Percentiles rank a stretch among this genome's conserved stretches.
These are phyloP conservation scores for Aureococcus anophagefferens DNA, from an alignment of 108 stramenopile genomes.

Conservation along the genomic window DNA sequence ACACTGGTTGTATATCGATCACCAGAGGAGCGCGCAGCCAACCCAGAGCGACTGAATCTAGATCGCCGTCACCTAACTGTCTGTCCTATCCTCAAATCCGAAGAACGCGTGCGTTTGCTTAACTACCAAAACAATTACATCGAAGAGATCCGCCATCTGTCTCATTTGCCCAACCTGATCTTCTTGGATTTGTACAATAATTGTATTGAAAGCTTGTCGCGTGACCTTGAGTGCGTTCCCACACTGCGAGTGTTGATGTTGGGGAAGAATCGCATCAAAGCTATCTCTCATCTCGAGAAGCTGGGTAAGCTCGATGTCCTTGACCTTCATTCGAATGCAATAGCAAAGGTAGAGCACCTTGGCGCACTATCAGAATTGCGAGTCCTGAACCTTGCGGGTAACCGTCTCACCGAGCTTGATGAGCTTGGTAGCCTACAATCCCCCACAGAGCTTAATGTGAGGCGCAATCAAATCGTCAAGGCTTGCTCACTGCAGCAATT, in stretches of 20 bases:
- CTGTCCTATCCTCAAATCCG: conserved; percentile 36
- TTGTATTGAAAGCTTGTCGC: conserved; percentile 20
- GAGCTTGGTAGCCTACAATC: conserved; percentile 24
- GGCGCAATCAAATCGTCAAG: conserved; percentile 25
- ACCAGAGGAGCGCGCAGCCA: not conserved
- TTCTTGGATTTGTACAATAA: conserved; percentile 49
- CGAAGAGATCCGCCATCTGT: conserved; percentile 22
- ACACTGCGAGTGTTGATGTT: conserved; percentile 41
- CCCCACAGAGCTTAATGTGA: conserved; percentile 44
- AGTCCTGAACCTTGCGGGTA: conserved; percentile 45
- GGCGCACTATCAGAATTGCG: conserved; percentile 26
- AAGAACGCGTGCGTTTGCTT: conserved; percentile 32
- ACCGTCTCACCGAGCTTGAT: conserved; percentile 17
- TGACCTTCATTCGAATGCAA: conserved; percentile 43
- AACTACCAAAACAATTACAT: conserved; percentile 49
- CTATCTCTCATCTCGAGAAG: conserved; percentile 28
- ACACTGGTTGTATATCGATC: not conserved
- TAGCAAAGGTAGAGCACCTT: conserved; percentile 26
- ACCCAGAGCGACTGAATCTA: not conserved
- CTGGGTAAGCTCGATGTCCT: conserved; percentile 39
- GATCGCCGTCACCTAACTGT: conserved; percentile 22
- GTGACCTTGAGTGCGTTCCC: conserved; percentile 19
- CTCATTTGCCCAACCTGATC: conserved; percentile 33
- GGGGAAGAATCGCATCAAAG: conserved; percentile 35
- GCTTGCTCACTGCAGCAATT: conserved; percentile 23